A percentile compares a stretch with the other conserved stretches of the same genome.
Conservation (phyloP, 2,329 filamentous ascomycete species). For the Pseudogymnoascus pannorum region DNA sequence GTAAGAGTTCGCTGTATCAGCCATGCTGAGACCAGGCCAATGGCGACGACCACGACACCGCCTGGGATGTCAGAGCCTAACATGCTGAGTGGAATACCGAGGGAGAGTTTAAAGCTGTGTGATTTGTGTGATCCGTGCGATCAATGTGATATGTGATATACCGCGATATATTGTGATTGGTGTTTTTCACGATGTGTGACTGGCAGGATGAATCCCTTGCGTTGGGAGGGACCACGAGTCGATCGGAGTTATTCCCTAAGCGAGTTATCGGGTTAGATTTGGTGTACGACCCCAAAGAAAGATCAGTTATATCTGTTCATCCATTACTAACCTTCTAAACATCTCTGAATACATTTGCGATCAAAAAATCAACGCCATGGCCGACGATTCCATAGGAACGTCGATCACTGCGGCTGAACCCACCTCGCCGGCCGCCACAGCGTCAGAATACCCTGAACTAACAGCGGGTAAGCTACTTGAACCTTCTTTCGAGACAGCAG, state of each 20-base stretch:
- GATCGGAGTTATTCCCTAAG: not conserved
- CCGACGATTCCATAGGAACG: not conserved
- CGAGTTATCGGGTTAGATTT: not conserved
- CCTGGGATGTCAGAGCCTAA: not conserved
- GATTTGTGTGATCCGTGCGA: not conserved
- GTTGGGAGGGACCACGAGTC: not conserved
- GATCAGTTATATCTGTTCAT: not conserved
- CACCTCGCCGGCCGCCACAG: not conserved
- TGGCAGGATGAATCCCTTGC: not conserved
- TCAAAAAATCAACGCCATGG: not conserved
- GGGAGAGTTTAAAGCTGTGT: not conserved
- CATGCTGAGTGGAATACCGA: not conserved
- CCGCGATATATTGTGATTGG: slow-evolving; percentile 5
- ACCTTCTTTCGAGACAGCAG: not conserved
- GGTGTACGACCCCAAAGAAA: not conserved
- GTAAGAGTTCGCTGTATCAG: not conserved
- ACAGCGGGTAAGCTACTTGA: not conserved
- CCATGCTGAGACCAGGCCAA: slow-evolving; percentile 2
- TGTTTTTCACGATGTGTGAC: slow-evolving; percentile 17
- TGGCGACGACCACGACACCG: not conserved
- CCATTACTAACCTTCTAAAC: not conserved
- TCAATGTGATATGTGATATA: slow-evolving; percentile 1
- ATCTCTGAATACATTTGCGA: not conserved
- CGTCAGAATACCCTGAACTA: not conserved
- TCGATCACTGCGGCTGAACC: not conserved